These are phyloP conservation scores for Xylariaceae sp. DNA, from an alignment of 2,329 filamentous ascomycete species.

Conservation along the genomic window DNA sequence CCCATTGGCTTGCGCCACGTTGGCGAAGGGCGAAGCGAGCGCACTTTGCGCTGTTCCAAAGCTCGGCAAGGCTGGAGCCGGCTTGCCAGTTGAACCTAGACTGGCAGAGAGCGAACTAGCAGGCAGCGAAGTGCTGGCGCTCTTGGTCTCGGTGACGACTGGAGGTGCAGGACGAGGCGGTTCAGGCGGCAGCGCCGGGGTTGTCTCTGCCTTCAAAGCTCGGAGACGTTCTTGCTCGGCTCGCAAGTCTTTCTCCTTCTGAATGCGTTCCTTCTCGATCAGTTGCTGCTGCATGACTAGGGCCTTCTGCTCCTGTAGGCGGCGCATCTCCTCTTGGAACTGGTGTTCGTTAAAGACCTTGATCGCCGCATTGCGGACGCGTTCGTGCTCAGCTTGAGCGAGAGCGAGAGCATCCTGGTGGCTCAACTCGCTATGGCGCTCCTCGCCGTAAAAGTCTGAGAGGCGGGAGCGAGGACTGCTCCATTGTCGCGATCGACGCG, in stretches of 20 bases:
- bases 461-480: conserved; percentile 45
- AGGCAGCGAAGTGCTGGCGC: not conserved
- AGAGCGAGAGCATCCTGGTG: conserved; percentile 62
- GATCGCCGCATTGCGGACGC: conserved; percentile 50
- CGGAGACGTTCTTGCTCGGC: conserved; percentile 35
- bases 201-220: conserved; percentile 41
- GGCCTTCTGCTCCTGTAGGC: conserved; percentile 32
- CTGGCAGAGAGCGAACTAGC: not conserved
- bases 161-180: conserved; percentile 12
- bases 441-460: conserved; percentile 56
- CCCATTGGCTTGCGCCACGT: not conserved
- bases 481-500: conserved; percentile 34
- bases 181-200: conserved; percentile 39
- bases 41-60: conserved; percentile 5
- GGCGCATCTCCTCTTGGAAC: conserved; percentile 37
- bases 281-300: conserved; percentile 42
- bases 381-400: conserved; percentile 61
- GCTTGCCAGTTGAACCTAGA: not conserved
- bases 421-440: conserved; percentile 56
- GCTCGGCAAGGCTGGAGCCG: conserved; percentile 18
- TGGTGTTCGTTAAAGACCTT: conserved; percentile 45
- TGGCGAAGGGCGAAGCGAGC: not conserved
- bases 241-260: conserved; percentile 31
- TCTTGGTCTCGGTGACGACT: conserved; percentile 3
- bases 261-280: conserved; percentile 43